These are phyloP conservation scores for Tulasnella calospora DNA, from an alignment of 768 basidiomycete species.

Conservation along the genomic window DNA sequence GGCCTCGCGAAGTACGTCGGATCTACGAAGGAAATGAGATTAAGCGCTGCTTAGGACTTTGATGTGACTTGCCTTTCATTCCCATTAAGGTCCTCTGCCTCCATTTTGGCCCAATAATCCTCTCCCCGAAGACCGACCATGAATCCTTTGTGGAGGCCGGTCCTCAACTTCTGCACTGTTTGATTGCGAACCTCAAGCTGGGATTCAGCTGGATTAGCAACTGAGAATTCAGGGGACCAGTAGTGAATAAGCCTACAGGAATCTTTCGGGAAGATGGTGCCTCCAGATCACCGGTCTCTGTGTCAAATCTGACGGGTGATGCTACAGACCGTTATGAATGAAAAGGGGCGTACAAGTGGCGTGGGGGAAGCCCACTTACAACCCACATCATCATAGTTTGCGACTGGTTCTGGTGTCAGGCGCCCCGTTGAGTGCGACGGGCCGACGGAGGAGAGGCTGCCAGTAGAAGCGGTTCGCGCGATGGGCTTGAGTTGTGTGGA, in stretches of 20 bases:
- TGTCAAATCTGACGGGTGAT: constrained; percentile 28
- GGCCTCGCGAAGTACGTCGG: constrained; percentile 38
- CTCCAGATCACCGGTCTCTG: constrained; percentile 31
- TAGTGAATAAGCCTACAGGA: constrained; percentile 32
- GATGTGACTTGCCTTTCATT: constrained; percentile 19
- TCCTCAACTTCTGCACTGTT: constrained; percentile 42
- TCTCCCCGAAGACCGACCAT: constrained; percentile 31
- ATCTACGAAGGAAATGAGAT: neutral
- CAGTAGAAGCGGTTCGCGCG: neutral
- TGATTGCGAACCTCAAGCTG: constrained; percentile 40
- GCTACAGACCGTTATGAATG: constrained; percentile 14
- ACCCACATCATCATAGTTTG: neutral
- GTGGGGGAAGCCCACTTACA: constrained; percentile 15
- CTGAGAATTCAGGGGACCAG: constrained; percentile 26
- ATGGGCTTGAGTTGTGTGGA: neutral
- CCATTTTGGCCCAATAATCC: constrained; percentile 35
- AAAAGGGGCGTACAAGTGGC: neutral
- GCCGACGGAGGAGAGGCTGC: neutral
- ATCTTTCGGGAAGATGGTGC: constrained; percentile 36
- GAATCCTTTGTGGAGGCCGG: constrained; percentile 41
- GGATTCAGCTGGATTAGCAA: neutral
- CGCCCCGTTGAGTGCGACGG: neutral
- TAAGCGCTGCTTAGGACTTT: constrained; percentile 30
- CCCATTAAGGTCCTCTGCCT: neutral
- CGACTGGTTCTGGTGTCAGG: neutral